Percentiles rank a stretch among this genome's conserved stretches.
phyloP scores from a whole-genome alignment of 129 eudicot species.

The Cynara cardunculus region DNA sequence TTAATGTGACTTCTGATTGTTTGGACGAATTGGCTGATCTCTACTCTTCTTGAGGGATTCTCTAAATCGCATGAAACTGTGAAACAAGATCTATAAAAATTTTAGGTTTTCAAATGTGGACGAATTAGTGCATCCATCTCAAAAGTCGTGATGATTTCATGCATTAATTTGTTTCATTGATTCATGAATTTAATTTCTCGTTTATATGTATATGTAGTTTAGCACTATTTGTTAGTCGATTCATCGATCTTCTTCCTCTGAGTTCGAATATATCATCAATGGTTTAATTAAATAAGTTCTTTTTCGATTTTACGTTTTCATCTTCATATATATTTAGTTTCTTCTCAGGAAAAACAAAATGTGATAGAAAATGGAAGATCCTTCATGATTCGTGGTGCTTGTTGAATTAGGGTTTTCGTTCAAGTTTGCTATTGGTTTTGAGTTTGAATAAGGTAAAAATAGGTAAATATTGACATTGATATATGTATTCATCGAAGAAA shows the following conservation, averaged over 20 bases:
- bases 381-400: not conserved
- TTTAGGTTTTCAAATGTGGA: not conserved
- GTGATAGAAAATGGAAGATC: not conserved
- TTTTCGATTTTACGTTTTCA: not conserved
- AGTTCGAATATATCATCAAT: not conserved
- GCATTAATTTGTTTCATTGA: conserved; percentile 19
- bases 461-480: not conserved
- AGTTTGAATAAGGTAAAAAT: not conserved
- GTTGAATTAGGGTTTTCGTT: not conserved
- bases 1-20: conserved; percentile 43
- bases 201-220: conserved; percentile 11
- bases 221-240: not conserved
- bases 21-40: conserved; percentile 65
- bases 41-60: conserved; percentile 32
- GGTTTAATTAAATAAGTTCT: not conserved
- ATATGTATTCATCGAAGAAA: not conserved
- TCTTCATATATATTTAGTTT: not conserved
- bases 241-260: not conserved
- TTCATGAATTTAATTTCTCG: conserved; percentile 16
- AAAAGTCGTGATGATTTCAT: conserved; percentile 7
- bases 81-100: not conserved
- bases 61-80: not conserved
- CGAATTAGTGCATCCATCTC: conserved; percentile 15
- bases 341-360: not conserved
- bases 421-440: too few relatives aligned